Conservation (phyloP, 2,329 filamentous ascomycete genomes). For the Ophioceras dolichostomum region DNA sequence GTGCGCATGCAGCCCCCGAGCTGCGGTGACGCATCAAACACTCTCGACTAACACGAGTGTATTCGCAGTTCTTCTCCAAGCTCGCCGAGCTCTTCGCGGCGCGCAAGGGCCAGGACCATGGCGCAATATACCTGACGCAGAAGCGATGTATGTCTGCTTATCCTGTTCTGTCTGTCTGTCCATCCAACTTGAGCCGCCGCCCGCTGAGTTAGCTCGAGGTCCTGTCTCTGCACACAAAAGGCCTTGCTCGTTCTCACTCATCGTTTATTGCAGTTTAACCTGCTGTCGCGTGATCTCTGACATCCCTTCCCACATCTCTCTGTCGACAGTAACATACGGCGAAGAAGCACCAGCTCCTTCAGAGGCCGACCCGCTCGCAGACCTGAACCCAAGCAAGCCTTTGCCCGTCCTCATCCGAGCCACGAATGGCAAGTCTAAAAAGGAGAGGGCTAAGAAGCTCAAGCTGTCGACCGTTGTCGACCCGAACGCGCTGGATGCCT, state of each 20-base stretch:
- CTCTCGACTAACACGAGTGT: no score
- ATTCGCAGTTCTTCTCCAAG: constrained; percentile 56
- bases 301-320: no score
- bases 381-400: constrained; percentile 44
- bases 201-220: no score
- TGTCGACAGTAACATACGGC: constrained; percentile 5
- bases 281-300: no score
- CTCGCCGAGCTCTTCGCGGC: constrained; percentile 56
- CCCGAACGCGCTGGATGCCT: constrained; percentile 61
- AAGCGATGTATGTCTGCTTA: constrained; percentile 52
- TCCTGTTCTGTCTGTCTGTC: not conserved
- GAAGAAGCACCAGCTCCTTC: no score
- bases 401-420: constrained; percentile 72
- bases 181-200: no score
- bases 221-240: no score
- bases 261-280: no score
- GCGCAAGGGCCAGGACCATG: constrained; percentile 57
- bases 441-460: constrained; percentile 43
- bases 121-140: constrained; percentile 62
- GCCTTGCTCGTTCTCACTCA: no score
- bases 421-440: constrained; percentile 62
- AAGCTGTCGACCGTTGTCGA: constrained; percentile 79
- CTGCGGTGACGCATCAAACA: not conserved
- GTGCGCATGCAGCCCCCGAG: constrained; percentile 9
- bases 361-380: constrained; percentile 45